Percentiles rank a stretch among this genome's conserved stretches.
These are phyloP conservation scores for Populus hybrid DNA, from an alignment of 441 rosid species.

Conservation along the genomic window DNA sequence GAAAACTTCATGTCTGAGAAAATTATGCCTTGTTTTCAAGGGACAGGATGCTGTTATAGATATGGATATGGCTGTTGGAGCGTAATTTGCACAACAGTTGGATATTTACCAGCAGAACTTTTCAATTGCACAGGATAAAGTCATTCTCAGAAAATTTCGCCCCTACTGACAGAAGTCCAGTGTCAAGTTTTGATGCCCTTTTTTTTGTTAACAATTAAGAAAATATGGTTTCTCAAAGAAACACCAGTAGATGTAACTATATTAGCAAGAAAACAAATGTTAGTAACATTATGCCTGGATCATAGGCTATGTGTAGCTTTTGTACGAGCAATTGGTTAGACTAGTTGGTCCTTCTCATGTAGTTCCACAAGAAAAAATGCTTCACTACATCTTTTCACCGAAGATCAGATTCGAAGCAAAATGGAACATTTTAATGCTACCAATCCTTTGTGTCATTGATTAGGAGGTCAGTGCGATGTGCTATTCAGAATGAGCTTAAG, in stretches of 20 bases:
- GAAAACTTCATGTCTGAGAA: slow-evolving; percentile 58
- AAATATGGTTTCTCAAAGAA: neutral
- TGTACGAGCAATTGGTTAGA: neutral
- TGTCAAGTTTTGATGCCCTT: neutral
- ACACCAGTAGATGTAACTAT: slow-evolving; percentile 1
- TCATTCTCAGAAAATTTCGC: too few species aligned
- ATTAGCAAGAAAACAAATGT: neutral
- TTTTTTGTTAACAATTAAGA: neutral
- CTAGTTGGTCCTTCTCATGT: too few species aligned
- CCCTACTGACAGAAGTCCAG: too few species aligned
- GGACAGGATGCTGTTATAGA: slow-evolving; percentile 65
- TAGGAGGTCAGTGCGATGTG: neutral
- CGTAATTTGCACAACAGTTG: slow-evolving; percentile 25
- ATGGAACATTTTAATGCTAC: neutral
- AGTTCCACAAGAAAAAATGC: too few species aligned
- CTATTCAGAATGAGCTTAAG: neutral
- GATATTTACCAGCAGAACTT: neutral
- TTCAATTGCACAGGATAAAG: neutral
- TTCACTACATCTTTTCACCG: too few species aligned
- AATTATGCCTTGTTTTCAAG: slow-evolving; percentile 63
- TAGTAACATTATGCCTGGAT: neutral
- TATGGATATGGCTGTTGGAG: slow-evolving; percentile 84
- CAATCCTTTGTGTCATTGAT: neutral
- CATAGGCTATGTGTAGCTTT: too few species aligned
- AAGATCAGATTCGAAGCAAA: neutral